phyloP scores from a whole-genome alignment of 2,329 filamentous ascomycete species.

The Daldinia eschscholtzii region DNA sequence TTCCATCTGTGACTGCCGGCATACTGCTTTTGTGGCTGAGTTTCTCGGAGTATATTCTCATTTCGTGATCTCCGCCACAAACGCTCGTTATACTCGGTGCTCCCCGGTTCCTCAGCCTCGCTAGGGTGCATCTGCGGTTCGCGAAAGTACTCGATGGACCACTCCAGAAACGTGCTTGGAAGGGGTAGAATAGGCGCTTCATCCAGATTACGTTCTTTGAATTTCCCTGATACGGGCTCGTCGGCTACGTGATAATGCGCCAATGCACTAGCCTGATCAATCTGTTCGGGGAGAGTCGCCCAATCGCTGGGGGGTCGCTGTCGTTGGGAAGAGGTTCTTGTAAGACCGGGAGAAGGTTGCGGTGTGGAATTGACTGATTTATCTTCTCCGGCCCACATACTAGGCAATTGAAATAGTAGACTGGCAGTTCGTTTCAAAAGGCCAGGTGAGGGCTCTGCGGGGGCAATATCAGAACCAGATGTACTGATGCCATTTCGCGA shows the following conservation, averaged over 20 bases:
- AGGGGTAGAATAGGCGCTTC: constrained; percentile 77
- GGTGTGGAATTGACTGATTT: constrained; percentile 54
- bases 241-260: constrained; percentile 81
- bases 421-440: constrained; percentile 74
- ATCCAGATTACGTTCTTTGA: constrained; percentile 70
- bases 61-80: constrained; percentile 94
- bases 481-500: constrained; percentile 60
- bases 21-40: constrained; percentile 91
- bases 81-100: constrained; percentile 94
- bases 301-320: constrained; percentile 59
- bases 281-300: constrained; percentile 76
- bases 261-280: constrained; percentile 73
- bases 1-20: constrained; percentile 88
- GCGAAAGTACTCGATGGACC: constrained; percentile 97
- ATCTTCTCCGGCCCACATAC: constrained; percentile 65
- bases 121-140: constrained; percentile 98
- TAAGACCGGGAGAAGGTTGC: constrained; percentile 52
- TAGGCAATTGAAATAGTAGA: constrained; percentile 68
- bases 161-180: constrained; percentile 87
- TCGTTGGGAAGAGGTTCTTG: constrained; percentile 56
- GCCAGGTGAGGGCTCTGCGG: constrained; percentile 68
- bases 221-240: constrained; percentile 84
- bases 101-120: constrained; percentile 95
- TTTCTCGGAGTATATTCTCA: constrained; percentile 90
- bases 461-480: constrained; percentile 50